These are phyloP conservation scores for Aurantiochytrium sp. DNA, from an alignment of 108 stramenopile genomes.

Conservation along the genomic window DNA sequence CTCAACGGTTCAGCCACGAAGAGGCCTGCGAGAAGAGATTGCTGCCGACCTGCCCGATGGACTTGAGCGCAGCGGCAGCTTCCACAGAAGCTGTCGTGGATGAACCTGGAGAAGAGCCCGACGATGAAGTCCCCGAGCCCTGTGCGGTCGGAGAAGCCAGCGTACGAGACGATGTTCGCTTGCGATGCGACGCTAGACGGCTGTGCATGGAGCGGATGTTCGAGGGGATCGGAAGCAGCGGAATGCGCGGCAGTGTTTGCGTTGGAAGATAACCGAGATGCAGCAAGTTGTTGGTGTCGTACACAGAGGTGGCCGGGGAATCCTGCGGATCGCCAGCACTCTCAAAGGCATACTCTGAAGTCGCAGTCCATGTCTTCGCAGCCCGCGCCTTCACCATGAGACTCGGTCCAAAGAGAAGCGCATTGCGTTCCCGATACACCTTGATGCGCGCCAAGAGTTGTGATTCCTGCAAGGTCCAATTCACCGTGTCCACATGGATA, in stretches of 20 bases:
- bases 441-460: neutral
- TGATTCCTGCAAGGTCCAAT: neutral
- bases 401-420: neutral
- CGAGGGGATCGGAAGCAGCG: neutral
- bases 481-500: neutral
- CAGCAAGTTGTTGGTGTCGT: neutral
- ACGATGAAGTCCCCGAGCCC: neutral
- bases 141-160: neutral
- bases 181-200: neutral
- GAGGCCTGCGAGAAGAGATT: slow-evolving; percentile 12
- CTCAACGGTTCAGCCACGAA: neutral
- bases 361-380: neutral
- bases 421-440: neutral
- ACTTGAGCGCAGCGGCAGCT: neutral
- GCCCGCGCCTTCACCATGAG: neutral
- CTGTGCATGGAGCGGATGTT: neutral
- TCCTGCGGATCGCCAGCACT: neutral
- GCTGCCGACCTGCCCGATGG: neutral
- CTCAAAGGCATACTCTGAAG: neutral
- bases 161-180: neutral
- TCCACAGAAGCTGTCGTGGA: neutral
- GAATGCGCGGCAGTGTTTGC: neutral
- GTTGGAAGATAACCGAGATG: neutral
- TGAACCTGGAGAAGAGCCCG: neutral
- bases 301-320: neutral